Evolutionary conservation across 352 stramenopile genomes (phyloP).

Genomic region (Globisporangium solare): DNA sequence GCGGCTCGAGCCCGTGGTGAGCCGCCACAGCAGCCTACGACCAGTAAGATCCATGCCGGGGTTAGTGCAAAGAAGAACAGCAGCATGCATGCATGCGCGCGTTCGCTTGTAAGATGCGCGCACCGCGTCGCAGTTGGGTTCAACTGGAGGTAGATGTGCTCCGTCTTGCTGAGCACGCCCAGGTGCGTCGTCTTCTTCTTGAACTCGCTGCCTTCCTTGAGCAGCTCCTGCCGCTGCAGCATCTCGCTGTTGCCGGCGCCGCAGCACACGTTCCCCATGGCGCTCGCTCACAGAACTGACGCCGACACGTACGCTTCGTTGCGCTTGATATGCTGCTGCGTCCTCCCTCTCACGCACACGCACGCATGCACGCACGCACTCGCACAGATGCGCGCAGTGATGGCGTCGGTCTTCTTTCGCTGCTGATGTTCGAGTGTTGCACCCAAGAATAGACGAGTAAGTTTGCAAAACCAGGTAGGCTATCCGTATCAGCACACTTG

Average conservation of each 20-base stretch:
- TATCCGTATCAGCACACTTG: too few species aligned
- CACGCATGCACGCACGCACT: too few species aligned
- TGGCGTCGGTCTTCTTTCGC: too few species aligned
- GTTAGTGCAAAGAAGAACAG: background rate
- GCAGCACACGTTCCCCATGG: slow-evolving; percentile 73
- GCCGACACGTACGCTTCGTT: too few species aligned
- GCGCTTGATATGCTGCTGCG: too few species aligned
- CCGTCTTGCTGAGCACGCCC: slow-evolving; percentile 52
- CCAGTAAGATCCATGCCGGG: background rate
- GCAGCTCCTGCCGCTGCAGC: slow-evolving; percentile 48
- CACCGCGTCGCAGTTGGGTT: slow-evolving; percentile 43
- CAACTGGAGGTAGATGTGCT: slow-evolving; percentile 56
- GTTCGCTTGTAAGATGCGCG: too few species aligned
- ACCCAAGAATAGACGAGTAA: slow-evolving; percentile 6
- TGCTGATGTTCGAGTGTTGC: background rate
- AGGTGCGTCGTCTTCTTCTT: slow-evolving; percentile 67
- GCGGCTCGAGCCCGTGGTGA: slow-evolving; percentile 30
- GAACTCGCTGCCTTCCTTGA: slow-evolving; percentile 65
- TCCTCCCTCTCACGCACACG: too few species aligned
- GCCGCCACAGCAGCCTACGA: slow-evolving; percentile 41
- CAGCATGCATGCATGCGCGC: background rate
- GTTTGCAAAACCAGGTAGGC: background rate
- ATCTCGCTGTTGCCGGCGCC: slow-evolving; percentile 50
- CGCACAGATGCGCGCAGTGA: too few species aligned
- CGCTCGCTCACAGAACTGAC: background rate